A percentile compares a stretch with the other conserved stretches of the same genome.
These are phyloP conservation scores for Saccharomycopsis selenospora DNA, from an alignment of 805 yeast genomes.

Conservation along the genomic window DNA sequence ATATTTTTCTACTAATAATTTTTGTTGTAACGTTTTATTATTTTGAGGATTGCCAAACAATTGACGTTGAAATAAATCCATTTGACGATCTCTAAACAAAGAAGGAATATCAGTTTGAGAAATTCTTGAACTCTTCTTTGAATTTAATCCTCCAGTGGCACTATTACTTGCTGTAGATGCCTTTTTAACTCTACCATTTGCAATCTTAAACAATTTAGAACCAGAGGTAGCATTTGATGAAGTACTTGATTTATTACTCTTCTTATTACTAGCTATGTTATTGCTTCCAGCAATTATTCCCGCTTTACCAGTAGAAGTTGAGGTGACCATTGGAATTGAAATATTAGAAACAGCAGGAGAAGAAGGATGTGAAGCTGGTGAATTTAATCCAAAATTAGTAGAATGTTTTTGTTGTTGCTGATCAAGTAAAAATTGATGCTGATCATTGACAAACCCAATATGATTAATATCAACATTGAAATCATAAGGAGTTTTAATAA, in stretches of 20 bases:
- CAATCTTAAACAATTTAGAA: neutral
- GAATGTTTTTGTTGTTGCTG: slow-evolving; percentile 25
- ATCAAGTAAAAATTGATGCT: slow-evolving; percentile 17
- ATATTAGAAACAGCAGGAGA: neutral
- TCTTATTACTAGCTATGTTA: neutral
- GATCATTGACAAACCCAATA: slow-evolving; percentile 42
- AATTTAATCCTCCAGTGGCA: neutral
- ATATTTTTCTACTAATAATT: neutral
- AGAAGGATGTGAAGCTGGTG: neutral
- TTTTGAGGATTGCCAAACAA: slow-evolving; percentile 3
- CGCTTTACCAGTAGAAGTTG: neutral
- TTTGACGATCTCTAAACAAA: slow-evolving; percentile 58
- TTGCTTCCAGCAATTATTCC: neutral
- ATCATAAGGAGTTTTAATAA: slow-evolving; percentile 60
- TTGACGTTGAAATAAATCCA: slow-evolving; percentile 52
- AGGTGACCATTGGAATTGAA: neutral
- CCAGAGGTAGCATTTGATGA: too few species aligned
- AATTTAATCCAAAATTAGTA: neutral
- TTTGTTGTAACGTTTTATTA: neutral
- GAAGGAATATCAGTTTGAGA: slow-evolving; percentile 42
- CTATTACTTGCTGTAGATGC: neutral
- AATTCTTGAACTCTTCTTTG: slow-evolving; percentile 3
- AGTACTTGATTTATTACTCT: neutral
- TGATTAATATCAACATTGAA: slow-evolving; percentile 47
- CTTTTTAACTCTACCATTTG: slow-evolving; percentile 6